Percentiles rank a stretch among this genome's conserved stretches.
Conservation (phyloP, 2,329 filamentous ascomycete genomes). For the Cyphellophora europaea region DNA sequence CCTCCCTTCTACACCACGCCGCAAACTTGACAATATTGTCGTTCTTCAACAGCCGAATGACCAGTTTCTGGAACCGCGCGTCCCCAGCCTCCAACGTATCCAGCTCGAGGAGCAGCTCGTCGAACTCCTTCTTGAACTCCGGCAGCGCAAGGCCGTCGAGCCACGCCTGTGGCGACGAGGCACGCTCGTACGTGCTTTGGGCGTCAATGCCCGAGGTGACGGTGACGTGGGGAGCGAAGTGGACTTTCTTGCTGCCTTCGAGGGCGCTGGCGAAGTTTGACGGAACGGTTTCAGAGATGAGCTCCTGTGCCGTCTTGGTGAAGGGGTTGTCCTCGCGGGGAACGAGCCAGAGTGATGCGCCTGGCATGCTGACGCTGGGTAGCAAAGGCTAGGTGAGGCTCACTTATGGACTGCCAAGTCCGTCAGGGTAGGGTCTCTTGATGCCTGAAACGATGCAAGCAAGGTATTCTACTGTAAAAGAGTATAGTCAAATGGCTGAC, state of each 20-base stretch:
- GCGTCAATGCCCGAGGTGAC: slow-evolving; percentile 10
- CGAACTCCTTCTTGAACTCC: slow-evolving; percentile 7
- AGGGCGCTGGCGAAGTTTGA: slow-evolving; percentile 6
- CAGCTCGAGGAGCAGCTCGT: slow-evolving; percentile 10
- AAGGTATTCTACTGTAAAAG: too few relatives aligned
- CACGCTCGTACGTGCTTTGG: slow-evolving; percentile 5
- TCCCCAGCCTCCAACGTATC: slow-evolving; percentile 11
- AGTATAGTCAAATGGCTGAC: too few relatives aligned
- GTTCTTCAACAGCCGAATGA: slow-evolving; percentile 7
- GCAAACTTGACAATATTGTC: slow-evolving; percentile 11
- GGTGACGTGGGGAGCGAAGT: slow-evolving; percentile 8
- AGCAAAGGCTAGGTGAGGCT: too few relatives aligned
- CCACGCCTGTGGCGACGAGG: slow-evolving; percentile 8
- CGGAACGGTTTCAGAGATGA: slow-evolving; percentile 9
- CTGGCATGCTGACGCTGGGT: too few relatives aligned
- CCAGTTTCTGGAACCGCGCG: slow-evolving; percentile 12
- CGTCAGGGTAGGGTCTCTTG: too few relatives aligned
- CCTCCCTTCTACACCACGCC: slow-evolving; percentile 5
- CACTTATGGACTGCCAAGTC: too few relatives aligned
- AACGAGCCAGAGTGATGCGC: slow-evolving; percentile 12
- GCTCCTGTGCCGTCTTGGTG: slow-evolving; percentile 10
- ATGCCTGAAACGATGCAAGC: too few relatives aligned
- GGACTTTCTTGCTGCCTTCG: slow-evolving; percentile 4
- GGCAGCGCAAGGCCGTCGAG: slow-evolving; percentile 8
- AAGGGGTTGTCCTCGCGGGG: slow-evolving; percentile 9